Conservation (phyloP, 495 filamentous ascomycete species). For the Hyaloscypha finlandica region DNA sequence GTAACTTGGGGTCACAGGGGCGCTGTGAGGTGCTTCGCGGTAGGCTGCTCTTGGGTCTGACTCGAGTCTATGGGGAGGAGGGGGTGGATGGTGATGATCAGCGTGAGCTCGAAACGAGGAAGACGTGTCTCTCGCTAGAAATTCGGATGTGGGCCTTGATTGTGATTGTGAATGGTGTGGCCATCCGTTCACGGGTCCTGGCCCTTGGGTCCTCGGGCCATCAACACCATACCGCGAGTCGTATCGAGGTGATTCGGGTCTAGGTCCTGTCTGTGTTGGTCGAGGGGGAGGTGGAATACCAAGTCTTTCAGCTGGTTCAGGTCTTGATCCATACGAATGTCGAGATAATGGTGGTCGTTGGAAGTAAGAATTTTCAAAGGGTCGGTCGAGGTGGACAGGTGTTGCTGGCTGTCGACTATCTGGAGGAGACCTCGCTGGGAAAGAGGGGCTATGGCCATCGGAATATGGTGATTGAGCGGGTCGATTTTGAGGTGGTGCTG, state of each 20-base stretch:
- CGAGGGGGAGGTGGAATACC: conserved; percentile 25
- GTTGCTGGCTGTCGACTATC: conserved; percentile 41
- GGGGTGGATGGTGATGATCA: conserved; percentile 20
- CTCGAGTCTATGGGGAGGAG: conserved; percentile 21
- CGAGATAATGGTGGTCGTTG: conserved; percentile 33
- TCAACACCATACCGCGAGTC: conserved; percentile 22
- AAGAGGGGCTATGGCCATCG: conserved; percentile 43
- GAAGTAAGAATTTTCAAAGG: conserved; percentile 45
- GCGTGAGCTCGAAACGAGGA: conserved; percentile 32
- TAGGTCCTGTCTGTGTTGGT: conserved; percentile 4
- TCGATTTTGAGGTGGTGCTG: conserved; percentile 37
- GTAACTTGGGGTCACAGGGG: conserved; percentile 31
- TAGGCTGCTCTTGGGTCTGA: conserved; percentile 21
- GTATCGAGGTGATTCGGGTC: conserved; percentile 33
- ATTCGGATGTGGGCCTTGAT: conserved; percentile 19
- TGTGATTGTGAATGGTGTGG: conserved; percentile 26
- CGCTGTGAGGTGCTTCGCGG: conserved; percentile 18
- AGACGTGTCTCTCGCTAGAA: conserved; percentile 31
- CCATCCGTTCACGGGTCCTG: conserved; percentile 23
- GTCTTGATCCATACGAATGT: conserved; percentile 35
- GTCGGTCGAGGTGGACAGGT: conserved; percentile 33
- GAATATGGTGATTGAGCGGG: conserved; percentile 46
- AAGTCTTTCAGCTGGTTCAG: conserved; percentile 32
- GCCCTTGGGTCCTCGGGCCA: conserved; percentile 17
- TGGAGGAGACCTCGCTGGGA: conserved; percentile 42